Percentiles rank a stretch among this genome's conserved stretches.
phyloP scores from a whole-genome alignment of 495 filamentous ascomycete species.

The Neurospora pannonica region DNA sequence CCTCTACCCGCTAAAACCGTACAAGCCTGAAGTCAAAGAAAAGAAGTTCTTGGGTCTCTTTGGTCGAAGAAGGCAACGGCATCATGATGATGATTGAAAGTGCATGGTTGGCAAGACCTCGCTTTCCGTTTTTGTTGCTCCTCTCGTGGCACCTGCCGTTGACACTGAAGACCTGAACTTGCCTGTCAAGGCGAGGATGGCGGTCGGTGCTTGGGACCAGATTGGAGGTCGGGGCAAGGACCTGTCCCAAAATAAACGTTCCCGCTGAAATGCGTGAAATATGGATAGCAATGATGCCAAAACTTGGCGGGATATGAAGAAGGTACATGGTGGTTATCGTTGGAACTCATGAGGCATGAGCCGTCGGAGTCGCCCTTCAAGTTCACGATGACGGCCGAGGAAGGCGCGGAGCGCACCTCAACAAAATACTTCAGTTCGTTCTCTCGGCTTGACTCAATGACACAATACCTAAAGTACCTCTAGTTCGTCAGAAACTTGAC shows the following conservation, averaged over 20 bases:
- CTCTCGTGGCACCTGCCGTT: background rate
- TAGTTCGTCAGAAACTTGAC: background rate
- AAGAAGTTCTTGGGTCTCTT: constrained; percentile 22
- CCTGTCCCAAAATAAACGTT: background rate
- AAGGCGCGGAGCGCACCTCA: background rate
- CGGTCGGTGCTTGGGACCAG: background rate
- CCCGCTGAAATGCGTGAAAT: background rate
- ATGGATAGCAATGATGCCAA: background rate
- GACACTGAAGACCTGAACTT: too few relatives aligned
- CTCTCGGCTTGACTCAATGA: background rate
- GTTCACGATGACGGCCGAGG: background rate
- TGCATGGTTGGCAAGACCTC: background rate
- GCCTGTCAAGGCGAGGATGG: background rate
- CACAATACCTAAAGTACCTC: too few relatives aligned
- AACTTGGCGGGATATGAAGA: background rate
- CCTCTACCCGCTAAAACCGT: constrained; percentile 22
- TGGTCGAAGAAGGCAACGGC: constrained; percentile 6
- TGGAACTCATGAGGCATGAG: background rate
- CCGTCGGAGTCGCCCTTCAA: background rate
- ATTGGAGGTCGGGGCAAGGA: background rate
- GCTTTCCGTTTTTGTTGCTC: background rate
- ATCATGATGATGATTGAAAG: background rate
- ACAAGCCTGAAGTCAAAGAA: constrained; percentile 17
- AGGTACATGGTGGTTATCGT: background rate
- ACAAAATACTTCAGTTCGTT: background rate